A percentile compares a stretch with the other conserved stretches of the same genome.
Evolutionary conservation across 2,329 filamentous ascomycete genomes (phyloP).

Genomic region (Fusarium ambrosium): DNA sequence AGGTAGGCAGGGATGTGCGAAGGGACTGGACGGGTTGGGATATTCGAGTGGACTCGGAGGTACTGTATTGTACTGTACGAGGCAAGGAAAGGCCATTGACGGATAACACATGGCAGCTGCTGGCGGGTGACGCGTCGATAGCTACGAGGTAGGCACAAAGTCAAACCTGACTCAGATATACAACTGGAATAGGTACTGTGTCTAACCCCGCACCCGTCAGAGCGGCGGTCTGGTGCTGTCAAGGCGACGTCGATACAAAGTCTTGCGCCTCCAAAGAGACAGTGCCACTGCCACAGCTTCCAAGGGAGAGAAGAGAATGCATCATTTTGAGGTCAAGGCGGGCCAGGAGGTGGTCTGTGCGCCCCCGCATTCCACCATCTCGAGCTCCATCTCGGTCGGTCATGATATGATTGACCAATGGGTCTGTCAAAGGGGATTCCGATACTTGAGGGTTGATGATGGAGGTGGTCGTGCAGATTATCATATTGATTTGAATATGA

Average conservation of each 20-base stretch:
- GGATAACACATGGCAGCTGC: slow-evolving; percentile 1
- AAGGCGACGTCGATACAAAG: slow-evolving; percentile 2
- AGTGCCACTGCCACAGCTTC: not conserved
- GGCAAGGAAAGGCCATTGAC: not conserved
- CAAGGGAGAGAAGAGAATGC: not conserved
- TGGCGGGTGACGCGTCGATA: not conserved
- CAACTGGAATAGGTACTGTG: not conserved
- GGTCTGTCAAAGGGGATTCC: not conserved
- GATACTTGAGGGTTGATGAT: not conserved
- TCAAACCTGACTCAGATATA: not conserved
- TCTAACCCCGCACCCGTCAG: not conserved
- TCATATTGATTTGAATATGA: not conserved
- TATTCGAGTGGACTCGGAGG: not conserved
- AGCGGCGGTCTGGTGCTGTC: not conserved
- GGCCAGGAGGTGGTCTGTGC: not conserved
- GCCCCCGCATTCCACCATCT: slow-evolving; percentile 1
- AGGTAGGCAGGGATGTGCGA: slow-evolving; percentile 16
- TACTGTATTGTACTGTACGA: not conserved
- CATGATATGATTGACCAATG: not conserved
- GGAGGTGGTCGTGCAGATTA: not conserved
- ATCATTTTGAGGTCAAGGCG: slow-evolving; percentile 3
- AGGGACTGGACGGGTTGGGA: not conserved
- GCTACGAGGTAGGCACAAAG: not conserved
- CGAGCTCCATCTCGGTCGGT: not conserved
- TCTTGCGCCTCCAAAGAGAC: not conserved